Percentiles rank a stretch among this genome's conserved stretches.
Conservation (phyloP, 2,329 filamentous ascomycete species). For the Ophiostoma sp. region DNA sequence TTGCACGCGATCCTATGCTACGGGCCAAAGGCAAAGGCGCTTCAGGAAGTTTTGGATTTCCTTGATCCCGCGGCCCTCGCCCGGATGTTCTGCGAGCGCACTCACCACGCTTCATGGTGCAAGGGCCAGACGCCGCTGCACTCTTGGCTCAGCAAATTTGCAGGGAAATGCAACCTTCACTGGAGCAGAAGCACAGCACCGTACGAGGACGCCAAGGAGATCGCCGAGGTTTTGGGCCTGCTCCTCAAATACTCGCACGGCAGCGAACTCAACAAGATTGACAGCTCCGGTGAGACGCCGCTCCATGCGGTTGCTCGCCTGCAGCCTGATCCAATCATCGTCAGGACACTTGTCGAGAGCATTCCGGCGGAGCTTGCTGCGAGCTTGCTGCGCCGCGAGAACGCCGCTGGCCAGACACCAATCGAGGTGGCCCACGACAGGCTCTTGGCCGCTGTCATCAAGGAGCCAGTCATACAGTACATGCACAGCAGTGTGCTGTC, state of each 20-base stretch:
- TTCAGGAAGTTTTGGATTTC: background rate
- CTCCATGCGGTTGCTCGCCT: slow-evolving; percentile 52
- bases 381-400: slow-evolving; percentile 60
- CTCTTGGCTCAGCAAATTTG: background rate
- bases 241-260: slow-evolving; percentile 52
- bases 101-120: background rate
- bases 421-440: background rate
- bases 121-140: background rate
- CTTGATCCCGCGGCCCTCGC: background rate
- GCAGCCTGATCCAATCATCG: slow-evolving; percentile 21
- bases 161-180: background rate
- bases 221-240: slow-evolving; percentile 35
- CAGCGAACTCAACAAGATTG: slow-evolving; percentile 52
- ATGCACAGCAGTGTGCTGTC: background rate
- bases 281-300: slow-evolving; percentile 59
- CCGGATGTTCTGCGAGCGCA: background rate
- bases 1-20: background rate
- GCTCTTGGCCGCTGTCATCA: background rate
- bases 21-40: background rate
- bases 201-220: background rate
- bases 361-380: slow-evolving; percentile 41
- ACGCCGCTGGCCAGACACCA: slow-evolving; percentile 69
- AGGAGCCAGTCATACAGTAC: background rate
- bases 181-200: background rate
- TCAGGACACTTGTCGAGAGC: slow-evolving; percentile 44